phyloP scores from a whole-genome alignment of 2,329 filamentous ascomycete species.

The Clarireedia sp. region DNA sequence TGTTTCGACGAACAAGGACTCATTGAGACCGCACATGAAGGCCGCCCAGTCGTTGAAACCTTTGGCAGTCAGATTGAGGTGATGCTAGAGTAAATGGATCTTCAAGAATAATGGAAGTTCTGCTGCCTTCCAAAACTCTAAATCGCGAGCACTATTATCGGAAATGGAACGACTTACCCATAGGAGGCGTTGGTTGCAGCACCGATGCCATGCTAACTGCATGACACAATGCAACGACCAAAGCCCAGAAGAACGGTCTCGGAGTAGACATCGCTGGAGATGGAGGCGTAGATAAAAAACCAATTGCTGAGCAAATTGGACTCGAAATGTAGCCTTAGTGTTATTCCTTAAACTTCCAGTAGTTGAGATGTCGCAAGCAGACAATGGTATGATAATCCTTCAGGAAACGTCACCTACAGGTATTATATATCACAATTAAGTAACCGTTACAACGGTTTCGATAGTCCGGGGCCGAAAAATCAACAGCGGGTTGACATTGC shows the following conservation, averaged over 20 bases:
- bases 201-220: slow-evolving; percentile 7
- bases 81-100: no score
- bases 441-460: background rate
- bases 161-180: slow-evolving; percentile 29
- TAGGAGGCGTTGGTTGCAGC: slow-evolving; percentile 36
- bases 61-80: background rate
- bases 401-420: no score
- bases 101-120: no score
- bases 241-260: background rate
- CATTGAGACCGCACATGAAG: slow-evolving; percentile 40
- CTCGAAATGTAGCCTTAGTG: no score
- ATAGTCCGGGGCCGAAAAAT: background rate
- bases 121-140: background rate
- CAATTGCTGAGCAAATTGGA: no score
- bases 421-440: background rate
- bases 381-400: no score
- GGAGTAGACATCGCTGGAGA: background rate
- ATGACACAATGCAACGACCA: slow-evolving; percentile 1
- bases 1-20: slow-evolving; percentile 39
- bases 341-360: no score
- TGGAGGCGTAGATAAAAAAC: no score
- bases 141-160: background rate
- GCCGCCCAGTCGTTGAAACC: slow-evolving; percentile 44
- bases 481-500: background rate
- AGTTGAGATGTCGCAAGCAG: no score